A percentile compares a stretch with the other conserved stretches of the same genome.
Evolutionary conservation across 176 grass and related monocot genomes (phyloP).

Genomic region (Puccinellia tenuiflora): DNA sequence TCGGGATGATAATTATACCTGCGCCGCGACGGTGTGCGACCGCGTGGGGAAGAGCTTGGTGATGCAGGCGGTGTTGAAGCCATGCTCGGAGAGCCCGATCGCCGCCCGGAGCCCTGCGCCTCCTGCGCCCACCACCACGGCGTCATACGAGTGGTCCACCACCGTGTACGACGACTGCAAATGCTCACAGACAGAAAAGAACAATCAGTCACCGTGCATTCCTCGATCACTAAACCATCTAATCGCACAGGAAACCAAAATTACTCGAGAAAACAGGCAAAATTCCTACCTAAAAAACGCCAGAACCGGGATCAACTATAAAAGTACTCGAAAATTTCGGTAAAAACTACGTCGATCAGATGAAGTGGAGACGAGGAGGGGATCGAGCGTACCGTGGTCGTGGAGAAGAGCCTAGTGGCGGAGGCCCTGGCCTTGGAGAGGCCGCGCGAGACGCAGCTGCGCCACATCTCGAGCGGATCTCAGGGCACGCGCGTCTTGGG

Average conservation of each 20-base stretch:
- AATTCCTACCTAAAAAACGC: not conserved
- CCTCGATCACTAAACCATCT: not conserved
- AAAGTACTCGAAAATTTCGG: not conserved
- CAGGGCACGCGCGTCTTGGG: not conserved
- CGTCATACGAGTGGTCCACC: constrained; percentile 94
- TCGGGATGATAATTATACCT: constrained; percentile 33
- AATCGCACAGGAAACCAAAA: not conserved
- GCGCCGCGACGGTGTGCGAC: constrained; percentile 88
- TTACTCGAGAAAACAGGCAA: not conserved
- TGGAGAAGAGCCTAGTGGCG: constrained; percentile 42
- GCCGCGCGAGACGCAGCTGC: constrained; percentile 64
- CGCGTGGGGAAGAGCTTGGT: constrained; percentile 99
- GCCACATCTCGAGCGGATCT: constrained; percentile 66
- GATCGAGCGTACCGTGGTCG: constrained; percentile 41
- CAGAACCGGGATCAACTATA: not conserved
- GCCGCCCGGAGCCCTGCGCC: constrained; percentile 87
- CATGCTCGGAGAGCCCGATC: constrained; percentile 92
- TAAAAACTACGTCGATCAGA: not conserved
- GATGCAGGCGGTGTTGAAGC: constrained; percentile 96
- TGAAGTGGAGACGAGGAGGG: not conserved
- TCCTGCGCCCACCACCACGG: constrained; percentile 88
- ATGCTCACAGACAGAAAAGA: constrained; percentile 9
- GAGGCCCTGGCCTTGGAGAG: constrained; percentile 51
- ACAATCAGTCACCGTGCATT: not conserved
- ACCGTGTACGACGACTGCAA: constrained; percentile 70